phyloP scores from a whole-genome alignment of 495 filamentous ascomycete species.

The Hypoxylon subgilvum region DNA sequence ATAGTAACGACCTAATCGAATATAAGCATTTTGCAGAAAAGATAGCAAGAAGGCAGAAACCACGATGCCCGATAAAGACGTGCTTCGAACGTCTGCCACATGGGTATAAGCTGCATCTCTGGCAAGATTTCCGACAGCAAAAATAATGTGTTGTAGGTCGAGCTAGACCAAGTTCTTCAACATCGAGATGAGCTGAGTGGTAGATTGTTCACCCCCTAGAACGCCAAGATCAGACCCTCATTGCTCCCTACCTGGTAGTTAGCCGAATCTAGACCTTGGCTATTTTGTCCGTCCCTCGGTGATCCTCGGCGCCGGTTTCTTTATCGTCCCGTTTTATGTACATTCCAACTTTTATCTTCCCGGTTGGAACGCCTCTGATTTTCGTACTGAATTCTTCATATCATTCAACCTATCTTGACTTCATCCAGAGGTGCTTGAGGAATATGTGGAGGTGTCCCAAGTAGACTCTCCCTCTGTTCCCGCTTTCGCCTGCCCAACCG shows the following conservation, averaged over 20 bases:
- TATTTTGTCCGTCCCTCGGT: conserved; percentile 15
- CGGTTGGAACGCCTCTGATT: conserved; percentile 28
- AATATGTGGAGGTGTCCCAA: conserved; percentile 10
- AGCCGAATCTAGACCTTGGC: conserved; percentile 20
- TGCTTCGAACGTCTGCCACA: conserved; percentile 11
- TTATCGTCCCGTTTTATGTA: conserved; percentile 22
- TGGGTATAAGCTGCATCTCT: conserved; percentile 36
- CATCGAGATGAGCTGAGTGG: conserved; percentile 4
- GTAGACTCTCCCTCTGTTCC: conserved; percentile 37
- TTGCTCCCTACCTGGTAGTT: too few relatives aligned
- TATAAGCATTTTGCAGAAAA: conserved; percentile 16
- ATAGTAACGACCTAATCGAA: conserved; percentile 16
- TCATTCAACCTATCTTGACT: conserved; percentile 35
- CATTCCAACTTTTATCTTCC: conserved; percentile 29
- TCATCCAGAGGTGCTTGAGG: conserved; percentile 27
- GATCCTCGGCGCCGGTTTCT: conserved; percentile 20
- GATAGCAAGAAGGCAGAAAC: conserved; percentile 19
- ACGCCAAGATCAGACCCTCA: conserved; percentile 17
- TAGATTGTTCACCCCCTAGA: conserved; percentile 17
- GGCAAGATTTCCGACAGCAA: conserved; percentile 28
- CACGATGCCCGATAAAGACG: conserved; percentile 4
- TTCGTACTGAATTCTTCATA: conserved; percentile 19
- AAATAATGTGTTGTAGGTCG: conserved; percentile 31
- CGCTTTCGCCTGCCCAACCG: conserved; percentile 66
- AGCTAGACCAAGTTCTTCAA: conserved; percentile 25